phyloP scores from a whole-genome alignment of 1,139 yeast genomes.

The Zygosaccharomyces pseudobailii region DNA sequence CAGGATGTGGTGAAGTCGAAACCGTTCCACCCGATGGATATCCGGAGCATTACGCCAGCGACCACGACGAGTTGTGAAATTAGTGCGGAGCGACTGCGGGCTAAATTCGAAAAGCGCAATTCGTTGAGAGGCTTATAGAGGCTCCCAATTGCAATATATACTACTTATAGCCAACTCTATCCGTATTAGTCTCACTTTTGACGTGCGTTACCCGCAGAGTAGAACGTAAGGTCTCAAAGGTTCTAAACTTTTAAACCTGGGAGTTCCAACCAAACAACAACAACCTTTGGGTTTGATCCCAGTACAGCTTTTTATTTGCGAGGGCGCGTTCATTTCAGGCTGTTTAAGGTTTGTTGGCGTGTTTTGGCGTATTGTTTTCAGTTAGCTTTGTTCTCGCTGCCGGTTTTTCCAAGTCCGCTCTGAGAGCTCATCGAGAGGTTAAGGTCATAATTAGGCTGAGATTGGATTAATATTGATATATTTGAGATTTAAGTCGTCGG shows the following conservation, averaged over 20 bases:
- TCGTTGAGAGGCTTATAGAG: neutral
- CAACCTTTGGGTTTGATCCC: slow-evolving; percentile 1
- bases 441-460: neutral
- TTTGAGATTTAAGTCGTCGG: neutral
- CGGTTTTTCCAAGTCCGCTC: slow-evolving; percentile 6
- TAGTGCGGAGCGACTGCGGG: neutral
- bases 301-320: neutral
- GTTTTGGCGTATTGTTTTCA: slow-evolving; percentile 2
- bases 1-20: slow-evolving; percentile 35
- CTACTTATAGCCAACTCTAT: neutral
- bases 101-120: neutral
- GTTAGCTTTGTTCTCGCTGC: slow-evolving; percentile 4
- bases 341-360: slow-evolving; percentile 1
- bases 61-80: slow-evolving; percentile 14
- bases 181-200: slow-evolving; percentile 8
- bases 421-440: slow-evolving; percentile 2
- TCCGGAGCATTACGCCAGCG: slow-evolving; percentile 2
- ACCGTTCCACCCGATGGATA: slow-evolving; percentile 13
- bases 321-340: neutral
- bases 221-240: neutral
- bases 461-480: neutral
- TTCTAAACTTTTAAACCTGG: slow-evolving; percentile 2
- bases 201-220: slow-evolving; percentile 12
- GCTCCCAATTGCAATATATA: neutral
- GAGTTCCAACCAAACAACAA: slow-evolving; percentile 2